These are phyloP conservation scores for Yamadazyma dendronema DNA, from an alignment of 1,139 yeast species.

Conservation along the genomic window DNA sequence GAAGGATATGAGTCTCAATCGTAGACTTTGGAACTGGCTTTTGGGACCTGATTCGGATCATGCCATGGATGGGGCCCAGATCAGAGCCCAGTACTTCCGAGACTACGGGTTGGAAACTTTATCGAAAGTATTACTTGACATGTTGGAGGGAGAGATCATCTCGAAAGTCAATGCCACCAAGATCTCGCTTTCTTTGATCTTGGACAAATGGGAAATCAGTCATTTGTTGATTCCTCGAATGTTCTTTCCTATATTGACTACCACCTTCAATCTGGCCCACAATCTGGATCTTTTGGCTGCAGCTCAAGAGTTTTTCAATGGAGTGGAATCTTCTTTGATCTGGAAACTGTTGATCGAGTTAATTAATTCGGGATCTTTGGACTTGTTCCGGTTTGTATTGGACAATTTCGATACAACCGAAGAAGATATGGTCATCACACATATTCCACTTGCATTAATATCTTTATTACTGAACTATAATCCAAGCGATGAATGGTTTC, in stretches of 20 bases:
- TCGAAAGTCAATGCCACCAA: constrained; percentile 53
- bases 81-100: constrained; percentile 52
- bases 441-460: constrained; percentile 69
- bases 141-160: constrained; percentile 33
- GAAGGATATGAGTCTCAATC: constrained; percentile 88
- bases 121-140: constrained; percentile 49
- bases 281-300: constrained; percentile 48
- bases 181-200: constrained; percentile 61
- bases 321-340: constrained; percentile 74
- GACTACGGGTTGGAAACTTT: constrained; percentile 52
- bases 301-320: constrained; percentile 74
- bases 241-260: constrained; percentile 59
- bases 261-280: constrained; percentile 21
- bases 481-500: constrained; percentile 10
- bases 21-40: constrained; percentile 91
- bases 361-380: constrained; percentile 23
- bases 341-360: constrained; percentile 59
- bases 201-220: constrained; percentile 96
- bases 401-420: constrained; percentile 72
- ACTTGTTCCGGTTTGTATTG: constrained; percentile 57
- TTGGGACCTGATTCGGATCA: constrained; percentile 62
- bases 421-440: constrained; percentile 79
- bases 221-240: constrained; percentile 65
- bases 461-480: constrained; percentile 26
- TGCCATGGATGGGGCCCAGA: constrained; percentile 9